Evolutionary conservation across 2,329 filamentous ascomycete genomes (phyloP), one percentile per base, ranked within the genome.

Genomic region (Monilinia fructigena): DNA sequence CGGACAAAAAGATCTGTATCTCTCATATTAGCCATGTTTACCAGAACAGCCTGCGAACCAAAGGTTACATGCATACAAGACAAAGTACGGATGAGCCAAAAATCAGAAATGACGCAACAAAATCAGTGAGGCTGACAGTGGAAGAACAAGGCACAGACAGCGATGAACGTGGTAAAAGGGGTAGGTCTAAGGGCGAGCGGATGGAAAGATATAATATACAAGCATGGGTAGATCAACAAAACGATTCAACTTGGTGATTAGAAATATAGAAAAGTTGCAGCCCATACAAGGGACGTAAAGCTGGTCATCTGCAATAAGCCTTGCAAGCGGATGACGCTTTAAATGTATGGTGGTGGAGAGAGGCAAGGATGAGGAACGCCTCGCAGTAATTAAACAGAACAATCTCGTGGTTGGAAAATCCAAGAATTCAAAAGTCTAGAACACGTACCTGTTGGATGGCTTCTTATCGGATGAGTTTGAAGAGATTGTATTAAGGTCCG

Each of bases 171-270:
- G 69, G 68, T 18, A 48, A 48, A 63, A 55, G 53, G 68, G 68
- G 70, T 66, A 73, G 74, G 72, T 69, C 67, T 26, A 61, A 71
- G 67, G 59, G 68, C 63, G 68, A 68, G 70, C 70, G 71, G 72
- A 72, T 70, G 71, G 69, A 64, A 65, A 71, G 71, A 71, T 69
- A 72, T 74, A 73, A 70, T 72, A 74, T 75, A 74, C 72, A 72
- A 70, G 71, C 72, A 74, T 72, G 74, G 73, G 70, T 74, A 42
- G 70, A 66, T 71, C 61, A 69, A 66, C 67, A 63, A 61, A 68
- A 72, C 70, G 68, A 69, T 69, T 71, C 72, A 72, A 72, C 70
- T 74, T 69, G 72, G 71, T 71, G 70, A 71, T 74, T 70, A 68
- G 71, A 70, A 69, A 74, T 70, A 70, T 64, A 70, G 68, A 69